These are phyloP conservation scores for Taxawa tesnikishii DNA, from an alignment of 2,329 filamentous ascomycete species.

Conservation along the genomic window DNA sequence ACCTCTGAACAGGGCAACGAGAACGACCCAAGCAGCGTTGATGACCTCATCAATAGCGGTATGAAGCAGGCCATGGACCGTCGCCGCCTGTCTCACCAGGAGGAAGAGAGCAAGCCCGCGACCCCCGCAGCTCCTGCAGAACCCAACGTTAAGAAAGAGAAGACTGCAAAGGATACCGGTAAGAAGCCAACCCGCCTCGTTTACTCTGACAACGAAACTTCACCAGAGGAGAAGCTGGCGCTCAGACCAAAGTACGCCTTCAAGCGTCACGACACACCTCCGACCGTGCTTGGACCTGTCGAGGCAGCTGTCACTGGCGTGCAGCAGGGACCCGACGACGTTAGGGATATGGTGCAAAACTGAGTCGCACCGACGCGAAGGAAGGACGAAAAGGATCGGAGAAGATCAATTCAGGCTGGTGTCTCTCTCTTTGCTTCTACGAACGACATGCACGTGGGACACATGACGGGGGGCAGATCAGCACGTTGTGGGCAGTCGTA, in stretches of 20 bases:
- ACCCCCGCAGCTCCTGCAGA: conserved; percentile 4
- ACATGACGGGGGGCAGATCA: not conserved
- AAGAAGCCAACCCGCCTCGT: conserved; percentile 59
- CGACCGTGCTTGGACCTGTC: conserved; percentile 17
- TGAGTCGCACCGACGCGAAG: not conserved
- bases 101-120: conserved; percentile 1
- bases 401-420: conserved; percentile 1
- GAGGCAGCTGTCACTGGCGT: conserved; percentile 12
- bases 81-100: too few relatives aligned
- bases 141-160: conserved; percentile 2
- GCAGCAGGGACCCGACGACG: conserved; percentile 8
- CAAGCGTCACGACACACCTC: conserved; percentile 32
- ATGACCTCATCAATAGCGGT: conserved; percentile 39
- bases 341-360: conserved; percentile 5
- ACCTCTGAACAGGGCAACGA: conserved; percentile 7
- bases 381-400: not conserved
- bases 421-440: conserved; percentile 1
- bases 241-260: conserved; percentile 63
- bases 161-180: conserved; percentile 22
- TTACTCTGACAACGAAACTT: conserved; percentile 67
- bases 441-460: not conserved
- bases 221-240: conserved; percentile 85
- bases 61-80: too few relatives aligned
- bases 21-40: conserved; percentile 31
- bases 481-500: too few relatives aligned